Percentiles rank a stretch among this genome's conserved stretches.
Evolutionary conservation across 1,284 basidiomycete genomes (phyloP).

Genomic region (Nidula niveotomentosa): DNA sequence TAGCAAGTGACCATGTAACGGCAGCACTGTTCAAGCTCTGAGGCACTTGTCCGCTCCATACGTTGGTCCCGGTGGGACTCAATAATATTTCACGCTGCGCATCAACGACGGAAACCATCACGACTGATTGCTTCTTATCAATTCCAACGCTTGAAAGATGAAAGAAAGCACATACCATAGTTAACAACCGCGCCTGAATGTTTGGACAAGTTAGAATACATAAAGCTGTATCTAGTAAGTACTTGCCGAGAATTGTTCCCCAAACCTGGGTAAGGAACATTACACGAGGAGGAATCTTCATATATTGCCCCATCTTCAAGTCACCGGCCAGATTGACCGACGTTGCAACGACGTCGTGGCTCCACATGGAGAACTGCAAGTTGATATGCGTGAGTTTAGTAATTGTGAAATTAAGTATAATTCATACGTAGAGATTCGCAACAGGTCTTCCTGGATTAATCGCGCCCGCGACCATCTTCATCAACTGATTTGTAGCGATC

Average conservation of each 20-base stretch:
- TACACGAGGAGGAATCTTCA: slow-evolving; percentile 72
- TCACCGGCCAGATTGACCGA: slow-evolving; percentile 53
- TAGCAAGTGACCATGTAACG: slow-evolving; percentile 43
- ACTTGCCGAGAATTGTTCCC: slow-evolving; percentile 58
- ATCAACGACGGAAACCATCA: slow-evolving; percentile 57
- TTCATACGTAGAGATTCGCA: slow-evolving; percentile 58
- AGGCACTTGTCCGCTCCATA: slow-evolving; percentile 57
- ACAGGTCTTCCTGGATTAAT: slow-evolving; percentile 64
- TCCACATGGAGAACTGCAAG: slow-evolving; percentile 61
- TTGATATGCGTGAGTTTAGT: neutral
- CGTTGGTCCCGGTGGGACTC: slow-evolving; percentile 50
- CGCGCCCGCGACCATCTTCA: slow-evolving; percentile 68
- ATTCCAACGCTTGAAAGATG: neutral
- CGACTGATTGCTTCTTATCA: slow-evolving; percentile 29
- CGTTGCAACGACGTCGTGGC: slow-evolving; percentile 54
- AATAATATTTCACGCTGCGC: slow-evolving; percentile 52
- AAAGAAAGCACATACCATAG: slow-evolving; percentile 23
- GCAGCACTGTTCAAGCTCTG: slow-evolving; percentile 53
- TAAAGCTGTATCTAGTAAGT: too few species aligned
- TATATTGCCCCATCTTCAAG: slow-evolving; percentile 76
- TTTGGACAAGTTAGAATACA: slow-evolving; percentile 5
- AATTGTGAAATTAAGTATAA: neutral
- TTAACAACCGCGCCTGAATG: slow-evolving; percentile 35
- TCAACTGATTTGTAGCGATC: slow-evolving; percentile 57
- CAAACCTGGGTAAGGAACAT: slow-evolving; percentile 71